These are phyloP conservation scores for Zizania latifolia DNA, from an alignment of 176 grass and related monocot genomes.

Conservation along the genomic window DNA sequence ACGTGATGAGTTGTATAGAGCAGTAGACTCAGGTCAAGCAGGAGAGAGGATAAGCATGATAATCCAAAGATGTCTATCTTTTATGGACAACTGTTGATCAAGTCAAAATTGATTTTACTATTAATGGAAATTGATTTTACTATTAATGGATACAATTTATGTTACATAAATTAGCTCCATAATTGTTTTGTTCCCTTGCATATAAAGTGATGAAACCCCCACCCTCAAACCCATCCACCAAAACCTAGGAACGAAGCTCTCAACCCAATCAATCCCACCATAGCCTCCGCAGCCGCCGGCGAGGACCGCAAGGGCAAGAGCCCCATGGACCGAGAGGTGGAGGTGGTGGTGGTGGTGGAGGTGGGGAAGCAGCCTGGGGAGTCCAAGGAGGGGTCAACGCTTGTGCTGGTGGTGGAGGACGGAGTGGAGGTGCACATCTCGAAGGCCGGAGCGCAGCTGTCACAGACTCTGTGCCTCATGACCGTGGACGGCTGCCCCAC, in stretches of 20 bases:
- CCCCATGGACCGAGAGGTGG: not conserved
- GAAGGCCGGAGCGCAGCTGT: constrained; percentile 45
- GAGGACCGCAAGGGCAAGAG: constrained; percentile 22
- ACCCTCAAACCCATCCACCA: not conserved
- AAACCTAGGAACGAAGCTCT: not conserved
- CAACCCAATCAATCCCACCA: not conserved
- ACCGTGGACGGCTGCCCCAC: constrained; percentile 48
- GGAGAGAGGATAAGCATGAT: too few relatives aligned
- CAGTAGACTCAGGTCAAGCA: too few relatives aligned
- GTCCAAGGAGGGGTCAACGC: not conserved
- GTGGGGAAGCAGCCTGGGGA: not conserved
- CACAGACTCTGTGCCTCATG: constrained; percentile 38
- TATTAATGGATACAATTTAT: too few relatives aligned
- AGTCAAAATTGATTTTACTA: too few relatives aligned
- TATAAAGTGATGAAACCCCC: not conserved
- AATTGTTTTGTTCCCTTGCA: not conserved
- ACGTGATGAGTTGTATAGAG: too few relatives aligned
- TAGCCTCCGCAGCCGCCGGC: constrained; percentile 16
- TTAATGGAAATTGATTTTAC: too few relatives aligned
- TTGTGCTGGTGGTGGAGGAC: constrained; percentile 29
- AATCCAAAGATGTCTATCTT: too few relatives aligned
- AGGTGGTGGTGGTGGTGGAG: not conserved
- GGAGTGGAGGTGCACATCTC: constrained; percentile 47
- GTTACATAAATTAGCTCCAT: too few relatives aligned
- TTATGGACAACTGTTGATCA: too few relatives aligned